These are phyloP conservation scores for Dryas drummondii DNA, from an alignment of 306 rosid species.

Conservation along the genomic window DNA sequence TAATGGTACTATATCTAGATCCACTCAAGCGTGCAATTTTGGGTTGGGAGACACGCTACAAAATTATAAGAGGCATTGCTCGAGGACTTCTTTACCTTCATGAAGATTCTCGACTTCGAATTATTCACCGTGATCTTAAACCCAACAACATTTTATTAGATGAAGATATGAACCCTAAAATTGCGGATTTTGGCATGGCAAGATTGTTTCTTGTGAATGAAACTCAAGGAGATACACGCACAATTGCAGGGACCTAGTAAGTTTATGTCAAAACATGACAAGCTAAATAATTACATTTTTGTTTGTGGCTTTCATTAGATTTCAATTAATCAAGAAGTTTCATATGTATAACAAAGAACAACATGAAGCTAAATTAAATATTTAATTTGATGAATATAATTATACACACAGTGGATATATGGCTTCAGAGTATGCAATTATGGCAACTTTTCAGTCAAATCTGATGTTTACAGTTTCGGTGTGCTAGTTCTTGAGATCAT, in stretches of 20 bases:
- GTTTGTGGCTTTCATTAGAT: too few relatives aligned
- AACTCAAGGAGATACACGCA: constrained; percentile 4
- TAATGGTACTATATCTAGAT: neutral
- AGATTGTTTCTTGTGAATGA: neutral
- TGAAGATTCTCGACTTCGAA: constrained; percentile 6
- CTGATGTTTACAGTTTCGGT: constrained; percentile 31
- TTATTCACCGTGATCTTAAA: constrained; percentile 2
- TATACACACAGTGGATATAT: constrained; percentile 19
- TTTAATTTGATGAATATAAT: neutral
- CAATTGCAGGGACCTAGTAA: neutral
- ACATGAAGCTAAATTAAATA: too few relatives aligned
- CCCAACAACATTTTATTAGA: neutral
- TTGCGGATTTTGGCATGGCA: constrained; percentile 14
- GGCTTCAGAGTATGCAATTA: constrained; percentile 24
- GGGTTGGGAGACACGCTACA: constrained; percentile 6
- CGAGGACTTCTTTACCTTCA: constrained; percentile 2
- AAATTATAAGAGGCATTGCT: neutral
- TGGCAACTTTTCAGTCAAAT: constrained; percentile 16
- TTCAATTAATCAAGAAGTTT: too few relatives aligned
- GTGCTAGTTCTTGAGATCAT: neutral
- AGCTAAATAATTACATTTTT: neutral
- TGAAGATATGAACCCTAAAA: constrained; percentile 2
- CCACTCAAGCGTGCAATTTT: neutral
- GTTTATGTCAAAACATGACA: neutral
- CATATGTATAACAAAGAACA: neutral